These are phyloP conservation scores for Cladosporium oxysporum DNA, from an alignment of 2,329 filamentous ascomycete genomes.

Conservation along the genomic window DNA sequence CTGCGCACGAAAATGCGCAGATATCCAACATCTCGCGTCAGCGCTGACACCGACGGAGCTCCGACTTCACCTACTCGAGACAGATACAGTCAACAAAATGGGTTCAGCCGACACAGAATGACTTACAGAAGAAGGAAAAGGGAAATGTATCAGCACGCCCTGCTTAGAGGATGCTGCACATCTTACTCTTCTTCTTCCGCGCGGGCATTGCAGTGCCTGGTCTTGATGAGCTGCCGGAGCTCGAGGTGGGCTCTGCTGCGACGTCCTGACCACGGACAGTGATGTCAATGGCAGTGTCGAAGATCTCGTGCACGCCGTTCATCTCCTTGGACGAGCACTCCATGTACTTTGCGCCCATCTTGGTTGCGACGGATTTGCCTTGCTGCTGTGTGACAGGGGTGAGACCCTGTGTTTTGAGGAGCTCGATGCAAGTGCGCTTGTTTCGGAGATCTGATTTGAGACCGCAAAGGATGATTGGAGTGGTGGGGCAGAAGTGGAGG, in stretches of 20 bases:
- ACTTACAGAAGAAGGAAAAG: slow-evolving; percentile 12
- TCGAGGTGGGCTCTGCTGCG: slow-evolving; percentile 45
- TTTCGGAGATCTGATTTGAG: slow-evolving; percentile 95
- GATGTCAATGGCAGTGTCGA: slow-evolving; percentile 85
- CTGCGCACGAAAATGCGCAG: slow-evolving; percentile 19
- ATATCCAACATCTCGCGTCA: slow-evolving; percentile 20
- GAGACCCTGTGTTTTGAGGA: slow-evolving; percentile 95
- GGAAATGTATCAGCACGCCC: not conserved
- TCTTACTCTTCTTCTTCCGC: slow-evolving; percentile 80
- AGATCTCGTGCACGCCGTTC: slow-evolving; percentile 93
- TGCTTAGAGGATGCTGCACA: slow-evolving; percentile 73
- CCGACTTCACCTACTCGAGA: slow-evolving; percentile 16
- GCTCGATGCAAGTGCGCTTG: slow-evolving; percentile 96
- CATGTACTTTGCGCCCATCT: slow-evolving; percentile 95
- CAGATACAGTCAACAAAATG: slow-evolving; percentile 17
- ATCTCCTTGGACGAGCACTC: slow-evolving; percentile 99
- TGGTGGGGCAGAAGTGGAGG: slow-evolving; percentile 97
- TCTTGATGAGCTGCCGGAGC: slow-evolving; percentile 22
- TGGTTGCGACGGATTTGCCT: slow-evolving; percentile 80
- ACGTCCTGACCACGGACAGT: slow-evolving; percentile 72
- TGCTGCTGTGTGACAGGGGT: slow-evolving; percentile 93
- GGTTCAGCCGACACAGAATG: not conserved
- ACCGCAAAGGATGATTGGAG: slow-evolving; percentile 90
- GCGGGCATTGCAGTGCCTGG: slow-evolving; percentile 30
- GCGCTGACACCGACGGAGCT: slow-evolving; percentile 5